Percentiles rank a stretch among this genome's conserved stretches.
These are phyloP conservation scores for Pichia terricola DNA, from an alignment of 1,139 yeast species.

Conservation along the genomic window DNA sequence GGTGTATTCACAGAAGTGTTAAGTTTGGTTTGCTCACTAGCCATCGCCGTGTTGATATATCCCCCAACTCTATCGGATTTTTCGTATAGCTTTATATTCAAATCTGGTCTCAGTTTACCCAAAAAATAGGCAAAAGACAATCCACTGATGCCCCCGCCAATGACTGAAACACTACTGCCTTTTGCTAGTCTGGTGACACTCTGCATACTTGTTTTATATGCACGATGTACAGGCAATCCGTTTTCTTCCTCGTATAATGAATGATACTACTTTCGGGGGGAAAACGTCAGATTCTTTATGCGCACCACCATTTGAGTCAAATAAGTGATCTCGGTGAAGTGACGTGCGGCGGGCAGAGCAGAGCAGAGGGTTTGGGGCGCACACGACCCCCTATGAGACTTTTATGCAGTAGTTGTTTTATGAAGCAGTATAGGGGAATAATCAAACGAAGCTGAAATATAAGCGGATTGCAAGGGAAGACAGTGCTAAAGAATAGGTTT, in stretches of 20 bases:
- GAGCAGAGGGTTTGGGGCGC: no score
- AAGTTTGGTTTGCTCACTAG: background rate
- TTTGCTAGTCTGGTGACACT: background rate
- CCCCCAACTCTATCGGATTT: constrained; percentile 56
- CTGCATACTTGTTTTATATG: background rate
- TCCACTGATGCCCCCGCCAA: constrained; percentile 90
- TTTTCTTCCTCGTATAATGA: no score
- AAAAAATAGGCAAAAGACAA: constrained; percentile 70
- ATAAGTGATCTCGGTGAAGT: background rate
- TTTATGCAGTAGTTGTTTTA: no score
- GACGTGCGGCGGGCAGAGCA: background rate
- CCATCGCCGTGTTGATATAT: constrained; percentile 50
- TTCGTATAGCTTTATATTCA: constrained; percentile 57
- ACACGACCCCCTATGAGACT: no score
- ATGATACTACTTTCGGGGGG: no score
- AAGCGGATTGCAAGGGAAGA: no score
- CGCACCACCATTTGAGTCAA: no score
- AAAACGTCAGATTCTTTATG: no score
- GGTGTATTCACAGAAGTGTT: constrained; percentile 15
- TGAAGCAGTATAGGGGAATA: no score
- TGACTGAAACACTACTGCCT: constrained; percentile 27
- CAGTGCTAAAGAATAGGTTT: no score
- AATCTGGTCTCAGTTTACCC: constrained; percentile 59
- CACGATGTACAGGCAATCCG: no score
- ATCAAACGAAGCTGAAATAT: no score